A percentile compares a stretch with the other conserved stretches of the same genome.
These are phyloP conservation scores for Lachancea thermotolerans DNA, from an alignment of 805 yeast genomes.

Conservation along the genomic window DNA sequence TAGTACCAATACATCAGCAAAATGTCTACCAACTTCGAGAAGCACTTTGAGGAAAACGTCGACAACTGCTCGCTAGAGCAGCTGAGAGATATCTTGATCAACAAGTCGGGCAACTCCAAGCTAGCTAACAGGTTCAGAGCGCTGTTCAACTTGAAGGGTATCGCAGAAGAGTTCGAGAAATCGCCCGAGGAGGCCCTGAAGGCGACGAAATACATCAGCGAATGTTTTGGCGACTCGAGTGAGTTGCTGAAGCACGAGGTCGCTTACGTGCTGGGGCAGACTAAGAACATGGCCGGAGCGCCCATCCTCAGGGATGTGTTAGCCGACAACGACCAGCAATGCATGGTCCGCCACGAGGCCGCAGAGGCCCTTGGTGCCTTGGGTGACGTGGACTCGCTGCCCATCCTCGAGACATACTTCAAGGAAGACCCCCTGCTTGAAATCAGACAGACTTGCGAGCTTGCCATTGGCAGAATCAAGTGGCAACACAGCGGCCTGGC, in stretches of 20 bases:
- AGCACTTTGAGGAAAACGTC: constrained; percentile 32
- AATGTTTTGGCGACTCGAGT: constrained; percentile 70
- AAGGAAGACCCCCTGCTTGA: constrained; percentile 75
- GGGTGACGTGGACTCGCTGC: constrained; percentile 70
- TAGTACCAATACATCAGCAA: background rate
- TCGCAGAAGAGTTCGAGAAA: constrained; percentile 65
- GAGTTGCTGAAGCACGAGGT: constrained; percentile 96
- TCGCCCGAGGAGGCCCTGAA: constrained; percentile 47
- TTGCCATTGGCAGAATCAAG: constrained; percentile 88
- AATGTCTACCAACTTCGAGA: constrained; percentile 34
- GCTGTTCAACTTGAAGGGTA: constrained; percentile 77
- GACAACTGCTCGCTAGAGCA: constrained; percentile 47
- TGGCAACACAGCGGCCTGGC: constrained; percentile 77
- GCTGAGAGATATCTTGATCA: constrained; percentile 62
- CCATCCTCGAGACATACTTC: constrained; percentile 54
- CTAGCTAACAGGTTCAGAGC: constrained; percentile 91
- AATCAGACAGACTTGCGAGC: constrained; percentile 94
- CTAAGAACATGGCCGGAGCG: constrained; percentile 74
- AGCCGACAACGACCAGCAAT: constrained; percentile 60
- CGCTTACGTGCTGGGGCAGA: constrained; percentile 95
- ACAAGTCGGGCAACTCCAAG: constrained; percentile 59
- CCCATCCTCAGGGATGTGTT: constrained; percentile 69
- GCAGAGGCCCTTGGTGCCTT: constrained; percentile 98
- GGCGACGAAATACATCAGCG: constrained; percentile 80
- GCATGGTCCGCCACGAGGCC: constrained; percentile 99